phyloP scores from a whole-genome alignment of 257 asterid genomes.

The Petunia secreta region DNA sequence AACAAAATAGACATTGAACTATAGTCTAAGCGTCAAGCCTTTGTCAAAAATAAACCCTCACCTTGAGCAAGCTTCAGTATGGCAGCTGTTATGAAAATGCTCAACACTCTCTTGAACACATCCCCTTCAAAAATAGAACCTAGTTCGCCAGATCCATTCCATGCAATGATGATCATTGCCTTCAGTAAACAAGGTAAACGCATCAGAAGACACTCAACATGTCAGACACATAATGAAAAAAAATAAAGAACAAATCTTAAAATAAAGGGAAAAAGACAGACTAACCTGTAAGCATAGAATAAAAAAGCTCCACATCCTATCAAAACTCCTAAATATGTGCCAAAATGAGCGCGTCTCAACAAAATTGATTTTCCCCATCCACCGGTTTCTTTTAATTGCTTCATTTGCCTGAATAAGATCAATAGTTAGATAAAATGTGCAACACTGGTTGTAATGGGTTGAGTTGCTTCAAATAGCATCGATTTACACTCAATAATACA shows the following conservation, averaged over 20 bases:
- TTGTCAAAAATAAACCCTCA: conserved; percentile 32
- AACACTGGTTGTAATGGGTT: conserved; percentile 9
- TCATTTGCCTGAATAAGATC: conserved; percentile 53
- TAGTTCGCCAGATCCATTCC: conserved; percentile 79
- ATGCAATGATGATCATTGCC: conserved; percentile 95
- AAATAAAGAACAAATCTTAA: conserved; percentile 23
- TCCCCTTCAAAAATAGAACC: conserved; percentile 62
- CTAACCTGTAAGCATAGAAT: conserved; percentile 85
- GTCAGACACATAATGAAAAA: conserved; percentile 15
- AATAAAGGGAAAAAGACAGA: conserved; percentile 21
- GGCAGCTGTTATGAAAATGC: conserved; percentile 93
- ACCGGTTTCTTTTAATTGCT: conserved; percentile 56
- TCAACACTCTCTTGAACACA: conserved; percentile 81
- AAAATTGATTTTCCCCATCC: conserved; percentile 92
- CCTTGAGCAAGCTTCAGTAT: conserved; percentile 85
- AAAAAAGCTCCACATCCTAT: conserved; percentile 96
- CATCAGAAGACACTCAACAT: conserved; percentile 23
- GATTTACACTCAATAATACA: background rate
- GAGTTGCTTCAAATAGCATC: conserved; percentile 27
- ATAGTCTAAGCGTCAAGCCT: background rate
- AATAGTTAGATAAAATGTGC: conserved; percentile 31
- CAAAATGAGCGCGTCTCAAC: conserved; percentile 91
- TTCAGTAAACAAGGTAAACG: conserved; percentile 37
- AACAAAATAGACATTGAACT: conserved; percentile 12
- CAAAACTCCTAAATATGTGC: conserved; percentile 88